Evolutionary conservation across 257 asterid genomes (phyloP), one percentile per base, ranked within the genome.

Genomic region (Scutellaria barbata): DNA sequence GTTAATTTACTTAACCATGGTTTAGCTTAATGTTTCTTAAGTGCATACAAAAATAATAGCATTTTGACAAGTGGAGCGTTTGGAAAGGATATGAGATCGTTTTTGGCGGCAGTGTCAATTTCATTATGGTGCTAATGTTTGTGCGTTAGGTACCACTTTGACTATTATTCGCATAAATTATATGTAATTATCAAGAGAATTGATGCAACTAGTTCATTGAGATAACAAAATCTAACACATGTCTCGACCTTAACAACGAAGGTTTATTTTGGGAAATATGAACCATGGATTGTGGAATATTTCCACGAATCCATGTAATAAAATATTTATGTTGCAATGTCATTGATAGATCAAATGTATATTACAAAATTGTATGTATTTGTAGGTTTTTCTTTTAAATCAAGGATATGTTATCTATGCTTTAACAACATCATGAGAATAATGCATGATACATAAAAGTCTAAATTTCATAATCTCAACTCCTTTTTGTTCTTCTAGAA

Each of bases 51-150:
- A 22, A 20, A 8, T 62, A n/a, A n/a, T 5, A 33, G 18, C 18
- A 35, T 5, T 62, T 16, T 8, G 64, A 63, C 14, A 63, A 17
- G 71, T 62, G 63, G 54, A 18, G 17, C 14, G 60, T 37, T 47
- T 47, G 25, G 42, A 33, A 10, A 5, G 64, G 30, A 37, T 51
- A 4, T 17, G 9, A 9, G 13, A 51, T n/a, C 2, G 64, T 5
- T 11, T 13, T 6, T 58, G 69, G 35, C 79, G 79, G 69, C 74
- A 74, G 40, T 74, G 79, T 74, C 79, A 56, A 47, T 74, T 46
- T 58, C 54, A 68, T 30, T 33, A 40, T 10, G 47, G 68, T 18
- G 51, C 47, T 64, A 20, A 30, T 56, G 2, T 42, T 30, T 55
- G 78, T 14, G 74, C 35, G 54, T 62, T 20, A 66, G 79, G 67